phyloP scores from a whole-genome alignment of 495 filamentous ascomycete species.

The Amphirosellinia nigrospora region DNA sequence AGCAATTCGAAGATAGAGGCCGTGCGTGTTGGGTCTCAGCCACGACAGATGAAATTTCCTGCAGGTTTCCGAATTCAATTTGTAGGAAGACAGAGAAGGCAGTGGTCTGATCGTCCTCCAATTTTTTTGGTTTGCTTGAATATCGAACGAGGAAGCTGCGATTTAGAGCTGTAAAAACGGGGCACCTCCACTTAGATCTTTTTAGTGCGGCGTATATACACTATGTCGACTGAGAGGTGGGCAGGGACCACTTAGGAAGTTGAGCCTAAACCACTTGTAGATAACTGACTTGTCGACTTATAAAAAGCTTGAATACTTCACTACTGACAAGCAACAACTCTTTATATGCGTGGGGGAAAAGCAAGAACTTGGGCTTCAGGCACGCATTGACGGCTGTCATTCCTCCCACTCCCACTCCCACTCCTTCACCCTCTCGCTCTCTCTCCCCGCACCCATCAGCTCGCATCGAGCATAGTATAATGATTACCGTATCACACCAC shows the following conservation, averaged over 20 bases:
- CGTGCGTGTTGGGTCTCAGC: not conserved
- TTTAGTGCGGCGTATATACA: slow-evolving; percentile 8
- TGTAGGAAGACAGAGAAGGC: not conserved
- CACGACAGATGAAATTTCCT: not conserved
- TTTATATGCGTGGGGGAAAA: not conserved
- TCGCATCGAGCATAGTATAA: slow-evolving; percentile 7
- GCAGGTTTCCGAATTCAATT: not conserved
- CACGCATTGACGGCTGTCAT: not conserved
- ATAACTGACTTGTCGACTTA: not conserved
- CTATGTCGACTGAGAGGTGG: not conserved
- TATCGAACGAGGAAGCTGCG: slow-evolving; percentile 23
- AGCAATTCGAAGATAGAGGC: not conserved
- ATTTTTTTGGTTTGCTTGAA: slow-evolving; percentile 8
- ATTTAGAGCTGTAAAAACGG: slow-evolving; percentile 14
- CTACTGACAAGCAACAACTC: not conserved
- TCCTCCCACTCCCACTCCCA: not conserved
- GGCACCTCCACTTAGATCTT: slow-evolving; percentile 18
- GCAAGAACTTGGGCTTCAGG: not conserved
- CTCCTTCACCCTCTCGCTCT: slow-evolving; percentile 11
- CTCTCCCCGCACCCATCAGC: slow-evolving; percentile 19
- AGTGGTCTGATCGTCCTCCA: slow-evolving; percentile 17
- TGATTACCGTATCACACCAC: slow-evolving; percentile 20
- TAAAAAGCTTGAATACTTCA: not conserved
- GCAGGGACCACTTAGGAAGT: not conserved
- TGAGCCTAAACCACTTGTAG: not conserved